Conservation (phyloP, 2,329 filamentous ascomycete genomes). For the Thielaviopsis populi region DNA sequence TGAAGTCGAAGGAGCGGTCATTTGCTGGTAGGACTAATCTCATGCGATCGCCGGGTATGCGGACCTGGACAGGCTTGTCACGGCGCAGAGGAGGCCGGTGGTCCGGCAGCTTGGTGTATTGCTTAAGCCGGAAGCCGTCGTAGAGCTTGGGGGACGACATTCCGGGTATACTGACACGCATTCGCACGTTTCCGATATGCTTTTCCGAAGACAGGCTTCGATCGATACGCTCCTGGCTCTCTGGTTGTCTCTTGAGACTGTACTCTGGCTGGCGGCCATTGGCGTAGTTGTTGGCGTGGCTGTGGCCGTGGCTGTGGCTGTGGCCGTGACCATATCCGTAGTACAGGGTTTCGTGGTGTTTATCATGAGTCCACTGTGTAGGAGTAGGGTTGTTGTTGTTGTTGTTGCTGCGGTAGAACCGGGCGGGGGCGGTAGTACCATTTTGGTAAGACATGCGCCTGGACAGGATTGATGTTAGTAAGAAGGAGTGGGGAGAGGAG, state of each 20-base stretch:
- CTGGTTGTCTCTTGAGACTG: conserved; percentile 40
- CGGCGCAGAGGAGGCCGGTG: conserved; percentile 85
- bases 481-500: not conserved
- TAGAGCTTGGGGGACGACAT: conserved; percentile 59
- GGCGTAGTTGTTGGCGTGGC: not conserved
- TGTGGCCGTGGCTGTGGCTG: conserved; percentile 22
- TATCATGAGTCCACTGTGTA: conserved; percentile 81
- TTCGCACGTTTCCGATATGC: conserved; percentile 68
- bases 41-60: conserved; percentile 61
- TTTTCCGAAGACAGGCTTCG: conserved; percentile 70
- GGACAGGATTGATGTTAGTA: not conserved
- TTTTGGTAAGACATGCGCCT: conserved; percentile 6
- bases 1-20: conserved; percentile 95
- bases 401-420: not conserved
- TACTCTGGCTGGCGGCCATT: not conserved
- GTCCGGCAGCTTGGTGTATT: conserved; percentile 87
- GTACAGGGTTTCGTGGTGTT: conserved; percentile 48
- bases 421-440: not conserved
- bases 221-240: conserved; percentile 52
- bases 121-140: conserved; percentile 64
- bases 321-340: conserved; percentile 28
- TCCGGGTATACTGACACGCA: conserved; percentile 64
- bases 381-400: not conserved
- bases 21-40: conserved; percentile 82
- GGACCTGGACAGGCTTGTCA: conserved; percentile 92